phyloP scores from a whole-genome alignment of 2,329 filamentous ascomycete species.

The Botrytis hyacinthi region DNA sequence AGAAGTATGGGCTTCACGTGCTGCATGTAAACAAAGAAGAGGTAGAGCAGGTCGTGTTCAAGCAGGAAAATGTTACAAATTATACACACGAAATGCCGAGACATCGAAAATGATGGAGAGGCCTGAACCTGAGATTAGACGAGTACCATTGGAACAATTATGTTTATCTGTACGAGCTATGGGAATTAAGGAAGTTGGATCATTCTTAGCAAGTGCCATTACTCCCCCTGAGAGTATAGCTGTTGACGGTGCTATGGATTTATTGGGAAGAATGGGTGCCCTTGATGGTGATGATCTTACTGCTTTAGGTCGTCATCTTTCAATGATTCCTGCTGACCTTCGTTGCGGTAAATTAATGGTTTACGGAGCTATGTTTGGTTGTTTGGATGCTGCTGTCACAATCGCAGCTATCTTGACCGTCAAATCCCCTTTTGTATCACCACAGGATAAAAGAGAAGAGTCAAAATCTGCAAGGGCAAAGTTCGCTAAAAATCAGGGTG shows the following conservation, averaged over 20 bases:
- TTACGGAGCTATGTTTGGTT: conserved; percentile 90
- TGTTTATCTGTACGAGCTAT: conserved; percentile 94
- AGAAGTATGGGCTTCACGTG: conserved; percentile 91
- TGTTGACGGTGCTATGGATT: conserved; percentile 77
- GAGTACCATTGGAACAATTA: conserved; percentile 90
- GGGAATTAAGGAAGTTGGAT: conserved; percentile 78
- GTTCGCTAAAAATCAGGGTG: conserved; percentile 78
- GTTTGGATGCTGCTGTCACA: conserved; percentile 81
- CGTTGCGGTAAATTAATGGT: conserved; percentile 94
- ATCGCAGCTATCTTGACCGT: conserved; percentile 92
- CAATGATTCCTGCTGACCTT: conserved; percentile 90
- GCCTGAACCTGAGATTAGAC: conserved; percentile 88
- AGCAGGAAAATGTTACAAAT: conserved; percentile 89
- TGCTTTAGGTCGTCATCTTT: conserved; percentile 86
- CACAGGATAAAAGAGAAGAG: conserved; percentile 77
- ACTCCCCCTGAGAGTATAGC: conserved; percentile 84
- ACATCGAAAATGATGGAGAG: conserved; percentile 76
- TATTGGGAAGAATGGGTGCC: conserved; percentile 83
- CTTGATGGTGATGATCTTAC: conserved; percentile 84
- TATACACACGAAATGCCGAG: conserved; percentile 86
- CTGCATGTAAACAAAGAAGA: conserved; percentile 90
- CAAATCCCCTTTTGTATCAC: conserved; percentile 81
- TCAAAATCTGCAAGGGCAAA: conserved; percentile 71
- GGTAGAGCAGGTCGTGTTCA: conserved; percentile 92
- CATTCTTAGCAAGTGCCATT: conserved; percentile 80